Percentiles rank a stretch among this genome's conserved stretches.
Evolutionary conservation across 2,329 filamentous ascomycete species (phyloP).

Genomic region (Ceratocystiopsis sp.): DNA sequence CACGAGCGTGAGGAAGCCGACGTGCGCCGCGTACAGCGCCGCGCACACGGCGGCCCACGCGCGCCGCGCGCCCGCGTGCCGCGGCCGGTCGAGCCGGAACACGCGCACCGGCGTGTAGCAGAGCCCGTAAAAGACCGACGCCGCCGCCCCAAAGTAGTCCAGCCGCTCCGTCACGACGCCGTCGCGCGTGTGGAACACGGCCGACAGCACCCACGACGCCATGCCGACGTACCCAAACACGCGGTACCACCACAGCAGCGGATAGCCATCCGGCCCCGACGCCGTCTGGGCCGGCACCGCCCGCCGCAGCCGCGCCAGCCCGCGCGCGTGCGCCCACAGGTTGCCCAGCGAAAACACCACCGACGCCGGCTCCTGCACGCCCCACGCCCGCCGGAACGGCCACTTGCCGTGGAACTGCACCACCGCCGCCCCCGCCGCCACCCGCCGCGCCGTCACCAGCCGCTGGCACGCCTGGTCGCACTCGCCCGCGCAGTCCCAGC

Average conservation of each 20-base stretch:
- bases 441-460: slow-evolving; percentile 60
- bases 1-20: slow-evolving; percentile 71
- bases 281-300: too few relatives aligned
- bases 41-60: slow-evolving; percentile 63
- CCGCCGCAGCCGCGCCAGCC: too few relatives aligned
- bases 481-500: slow-evolving; percentile 86
- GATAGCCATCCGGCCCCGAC: slow-evolving; percentile 53
- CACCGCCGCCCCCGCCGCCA: slow-evolving; percentile 47
- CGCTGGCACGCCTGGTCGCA: slow-evolving; percentile 98
- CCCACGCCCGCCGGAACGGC: slow-evolving; percentile 81
- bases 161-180: slow-evolving; percentile 75
- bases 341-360: slow-evolving; percentile 91
- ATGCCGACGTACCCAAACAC: slow-evolving; percentile 66
- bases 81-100: slow-evolving; percentile 52
- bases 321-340: slow-evolving; percentile 67
- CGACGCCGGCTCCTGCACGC: slow-evolving; percentile 87
- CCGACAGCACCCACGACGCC: slow-evolving; percentile 71
- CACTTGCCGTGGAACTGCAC: slow-evolving; percentile 98
- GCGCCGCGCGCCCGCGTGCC: slow-evolving; percentile 32
- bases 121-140: slow-evolving; percentile 75
- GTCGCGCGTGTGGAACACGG: slow-evolving; percentile 85
- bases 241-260: slow-evolving; percentile 66
- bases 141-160: slow-evolving; percentile 91
- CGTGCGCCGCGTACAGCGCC: slow-evolving; percentile 55
- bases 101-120: slow-evolving; percentile 73